phyloP scores from a whole-genome alignment of 108 stramenopile genomes.

The Stephanodiscus triporus region DNA sequence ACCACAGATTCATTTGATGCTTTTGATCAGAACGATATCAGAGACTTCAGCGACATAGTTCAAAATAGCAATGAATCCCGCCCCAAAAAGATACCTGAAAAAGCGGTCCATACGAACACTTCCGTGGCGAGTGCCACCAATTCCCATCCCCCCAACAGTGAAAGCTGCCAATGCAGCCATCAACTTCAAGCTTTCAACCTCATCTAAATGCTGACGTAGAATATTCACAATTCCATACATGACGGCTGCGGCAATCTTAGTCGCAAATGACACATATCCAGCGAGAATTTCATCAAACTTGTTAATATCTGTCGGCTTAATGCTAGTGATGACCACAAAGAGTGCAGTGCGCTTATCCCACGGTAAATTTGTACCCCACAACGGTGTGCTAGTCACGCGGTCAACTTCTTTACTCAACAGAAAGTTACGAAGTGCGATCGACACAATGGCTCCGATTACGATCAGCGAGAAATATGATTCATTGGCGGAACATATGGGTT shows the following conservation, averaged over 20 bases:
- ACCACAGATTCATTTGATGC: constrained; percentile 15
- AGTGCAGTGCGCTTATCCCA: constrained; percentile 44
- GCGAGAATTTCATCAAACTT: constrained; percentile 39
- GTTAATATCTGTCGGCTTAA: constrained; percentile 39
- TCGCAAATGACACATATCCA: constrained; percentile 29
- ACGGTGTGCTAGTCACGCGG: constrained; percentile 33
- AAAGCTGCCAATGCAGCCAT: constrained; percentile 19
- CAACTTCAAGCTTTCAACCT: constrained; percentile 29
- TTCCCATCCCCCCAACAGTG: constrained; percentile 39
- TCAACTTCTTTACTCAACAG: constrained; percentile 42
- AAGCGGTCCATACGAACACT: constrained; percentile 23
- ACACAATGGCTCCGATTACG: constrained; percentile 1
- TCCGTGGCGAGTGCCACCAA: constrained; percentile 34
- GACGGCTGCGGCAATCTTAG: constrained; percentile 18
- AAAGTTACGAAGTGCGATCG: constrained; percentile 23
- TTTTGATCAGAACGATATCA: constrained; percentile 28
- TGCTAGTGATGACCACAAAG: constrained; percentile 32
- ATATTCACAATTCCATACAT: constrained; percentile 21
- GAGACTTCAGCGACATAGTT: constrained; percentile 38
- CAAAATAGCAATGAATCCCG: constrained; percentile 40
- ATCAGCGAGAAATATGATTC: constrained; percentile 18
- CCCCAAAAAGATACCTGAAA: constrained; percentile 33
- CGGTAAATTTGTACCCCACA: constrained; percentile 39
- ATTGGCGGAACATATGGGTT: constrained; percentile 20
- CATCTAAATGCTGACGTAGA: constrained; percentile 20